A percentile compares a stretch with the other conserved stretches of the same genome.
These are phyloP conservation scores for Acer yangbiense DNA, from an alignment of 345 rosid species.

Conservation along the genomic window DNA sequence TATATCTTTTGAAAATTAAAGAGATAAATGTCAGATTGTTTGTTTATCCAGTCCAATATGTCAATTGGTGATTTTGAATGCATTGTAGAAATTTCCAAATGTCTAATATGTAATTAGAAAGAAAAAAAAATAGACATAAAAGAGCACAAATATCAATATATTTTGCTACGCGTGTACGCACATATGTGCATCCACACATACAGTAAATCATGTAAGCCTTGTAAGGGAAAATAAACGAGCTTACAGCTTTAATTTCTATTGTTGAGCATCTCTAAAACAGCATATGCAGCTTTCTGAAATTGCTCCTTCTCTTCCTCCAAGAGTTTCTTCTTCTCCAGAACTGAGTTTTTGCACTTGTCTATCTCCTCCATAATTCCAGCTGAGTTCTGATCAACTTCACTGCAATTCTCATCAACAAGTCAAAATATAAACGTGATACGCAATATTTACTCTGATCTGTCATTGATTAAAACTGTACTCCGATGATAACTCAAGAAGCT, in stretches of 20 bases:
- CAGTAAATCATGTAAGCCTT: background rate
- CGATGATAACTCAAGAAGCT: background rate
- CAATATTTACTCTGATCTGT: background rate
- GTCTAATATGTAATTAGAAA: background rate
- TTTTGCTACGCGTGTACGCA: background rate
- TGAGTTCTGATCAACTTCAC: conserved; percentile 83
- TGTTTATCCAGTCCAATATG: background rate
- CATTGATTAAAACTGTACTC: background rate
- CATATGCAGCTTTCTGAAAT: conserved; percentile 84
- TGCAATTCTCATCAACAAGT: conserved; percentile 32
- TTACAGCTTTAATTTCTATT: conserved; percentile 31
- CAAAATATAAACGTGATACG: background rate
- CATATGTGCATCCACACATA: background rate
- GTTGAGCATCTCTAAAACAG: conserved; percentile 67
- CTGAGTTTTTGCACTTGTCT: conserved; percentile 67
- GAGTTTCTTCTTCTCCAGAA: conserved; percentile 64
- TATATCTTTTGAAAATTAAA: conserved; percentile 51
- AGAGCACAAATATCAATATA: background rate
- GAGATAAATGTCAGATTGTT: background rate
- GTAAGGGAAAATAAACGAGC: conserved; percentile 1
- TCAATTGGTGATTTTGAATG: background rate
- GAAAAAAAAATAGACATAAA: conserved; percentile 11
- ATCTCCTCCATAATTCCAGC: conserved; percentile 69
- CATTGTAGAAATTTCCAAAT: background rate
- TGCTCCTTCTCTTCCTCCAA: conserved; percentile 75